Evolutionary conservation across 108 stramenopile species (phyloP), one percentile per base, ranked within the genome.

Genomic region (Pseudonitzschia multistriata): DNA sequence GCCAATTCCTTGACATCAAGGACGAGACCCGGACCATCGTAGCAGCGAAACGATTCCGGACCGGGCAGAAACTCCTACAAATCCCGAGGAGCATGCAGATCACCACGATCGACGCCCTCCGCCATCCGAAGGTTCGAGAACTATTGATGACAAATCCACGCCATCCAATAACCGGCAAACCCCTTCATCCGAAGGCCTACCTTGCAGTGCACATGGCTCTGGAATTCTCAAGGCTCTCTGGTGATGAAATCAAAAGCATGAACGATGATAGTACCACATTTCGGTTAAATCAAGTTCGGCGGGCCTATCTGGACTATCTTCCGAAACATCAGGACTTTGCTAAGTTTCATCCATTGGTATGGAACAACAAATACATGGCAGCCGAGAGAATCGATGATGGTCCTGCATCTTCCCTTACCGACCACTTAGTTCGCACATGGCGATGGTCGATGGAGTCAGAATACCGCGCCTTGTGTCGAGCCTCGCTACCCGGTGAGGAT

Each of bases 301-400:
- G 50, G 11, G 55, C 68, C 27, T 69, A 57, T 36, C 28, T 69
- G 68, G 28, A 69, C 25, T 57, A 69, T 27, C 53, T 69, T 15
- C 68, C 68, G 3, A 57, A 53, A 10, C 25, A 69, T 36, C 22
- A 54, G 1, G 55, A 69, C 5, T 69, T 57, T 57, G 37, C 37
- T 6, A 10, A 34, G 10, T 69, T 57, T 29, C 68, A 69, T 36
- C 68, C 68, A 31, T 14, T 69, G 3, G 2, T 37, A 36, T 45
- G 42, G 42, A 45, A 45, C 42, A 2, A 45, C 3, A 8, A 13
- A 3, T 45, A 1, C 8, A 45, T 45, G 15, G 15, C 42, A 17
- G 17, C 42, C 37, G 8, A 8, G 8, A 37, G 37, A 37, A 5
- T 7, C 37, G 8, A 37, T 8, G 8, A n/a, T n/a, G 37, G 37